These are phyloP conservation scores for Penicillium janthinellum DNA, from an alignment of 2,329 filamentous ascomycete genomes.

Conservation along the genomic window DNA sequence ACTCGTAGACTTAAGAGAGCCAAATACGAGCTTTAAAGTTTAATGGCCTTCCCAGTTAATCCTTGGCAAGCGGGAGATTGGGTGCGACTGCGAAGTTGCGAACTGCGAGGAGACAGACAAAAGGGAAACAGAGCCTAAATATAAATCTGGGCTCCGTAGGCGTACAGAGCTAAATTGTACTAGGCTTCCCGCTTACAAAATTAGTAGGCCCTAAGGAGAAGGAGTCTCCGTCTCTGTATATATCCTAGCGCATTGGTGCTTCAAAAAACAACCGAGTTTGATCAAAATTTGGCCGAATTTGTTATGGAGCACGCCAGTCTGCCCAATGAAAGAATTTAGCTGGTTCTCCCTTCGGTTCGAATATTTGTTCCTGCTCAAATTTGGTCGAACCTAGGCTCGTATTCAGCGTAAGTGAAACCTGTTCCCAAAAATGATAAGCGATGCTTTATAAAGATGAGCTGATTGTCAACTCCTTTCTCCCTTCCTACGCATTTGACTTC, in stretches of 20 bases:
- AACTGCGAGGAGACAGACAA: not conserved
- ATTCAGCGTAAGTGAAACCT: not conserved
- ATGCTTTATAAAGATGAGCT: not conserved
- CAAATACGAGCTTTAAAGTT: no score
- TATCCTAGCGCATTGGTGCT: not conserved
- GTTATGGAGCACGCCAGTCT: not conserved
- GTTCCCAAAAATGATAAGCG: not conserved
- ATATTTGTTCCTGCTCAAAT: not conserved
- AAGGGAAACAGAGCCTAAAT: not conserved
- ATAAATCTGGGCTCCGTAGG: not conserved
- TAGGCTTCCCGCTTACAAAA: not conserved
- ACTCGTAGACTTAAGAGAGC: no score
- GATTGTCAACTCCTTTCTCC: not conserved
- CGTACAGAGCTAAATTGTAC: not conserved
- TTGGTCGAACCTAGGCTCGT: not conserved
- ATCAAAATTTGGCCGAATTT: not conserved
- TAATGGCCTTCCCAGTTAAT: not conserved
- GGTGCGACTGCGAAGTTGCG: no score
- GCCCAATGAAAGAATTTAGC: not conserved
- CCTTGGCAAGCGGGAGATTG: not conserved
- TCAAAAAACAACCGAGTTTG: not conserved
- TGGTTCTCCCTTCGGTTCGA: not conserved
- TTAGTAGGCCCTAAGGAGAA: not conserved
- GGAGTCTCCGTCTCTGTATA: not conserved
- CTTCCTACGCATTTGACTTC: not conserved